These are phyloP conservation scores for Ophiosphaerella herpotricha DNA, from an alignment of 2,329 filamentous ascomycete genomes.

Conservation along the genomic window DNA sequence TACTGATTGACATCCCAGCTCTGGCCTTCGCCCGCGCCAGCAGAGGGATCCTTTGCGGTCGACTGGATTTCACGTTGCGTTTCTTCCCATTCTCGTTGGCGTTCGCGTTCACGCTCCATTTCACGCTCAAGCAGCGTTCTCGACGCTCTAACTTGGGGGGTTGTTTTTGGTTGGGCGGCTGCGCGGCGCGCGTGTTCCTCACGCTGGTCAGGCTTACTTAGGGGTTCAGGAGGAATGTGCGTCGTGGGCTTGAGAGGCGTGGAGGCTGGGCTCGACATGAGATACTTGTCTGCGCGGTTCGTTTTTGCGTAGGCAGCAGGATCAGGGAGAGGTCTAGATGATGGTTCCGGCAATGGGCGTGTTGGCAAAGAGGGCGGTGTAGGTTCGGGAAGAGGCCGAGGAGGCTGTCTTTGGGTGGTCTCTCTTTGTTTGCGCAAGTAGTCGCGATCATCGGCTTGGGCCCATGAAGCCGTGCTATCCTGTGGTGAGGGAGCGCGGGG, in stretches of 20 bases:
- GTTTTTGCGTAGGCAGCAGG: conserved; percentile 37
- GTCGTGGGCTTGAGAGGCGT: conserved; percentile 47
- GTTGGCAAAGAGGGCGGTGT: conserved; percentile 38
- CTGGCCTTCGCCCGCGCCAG: conserved; percentile 70
- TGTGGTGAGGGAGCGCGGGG: conserved; percentile 49
- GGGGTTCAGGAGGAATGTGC: conserved; percentile 57
- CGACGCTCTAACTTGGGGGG: conserved; percentile 65
- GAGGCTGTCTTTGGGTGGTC: conserved; percentile 39
- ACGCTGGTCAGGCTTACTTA: conserved; percentile 64
- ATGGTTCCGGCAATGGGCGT: conserved; percentile 56
- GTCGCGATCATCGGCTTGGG: conserved; percentile 66
- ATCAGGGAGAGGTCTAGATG: conserved; percentile 37
- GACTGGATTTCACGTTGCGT: conserved; percentile 68
- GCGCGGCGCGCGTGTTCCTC: conserved; percentile 65
- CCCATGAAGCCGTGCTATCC: conserved; percentile 66
- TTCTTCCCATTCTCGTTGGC: conserved; percentile 81
- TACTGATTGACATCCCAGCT: conserved; percentile 79
- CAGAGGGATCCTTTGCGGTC: conserved; percentile 58
- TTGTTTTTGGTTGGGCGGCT: conserved; percentile 64
- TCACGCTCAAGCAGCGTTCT: conserved; percentile 77
- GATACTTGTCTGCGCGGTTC: conserved; percentile 62
- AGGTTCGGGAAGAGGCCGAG: conserved; percentile 43
- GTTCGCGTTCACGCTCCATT: conserved; percentile 78
- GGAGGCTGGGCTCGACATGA: conserved; percentile 61
- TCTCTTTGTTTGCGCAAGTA: conserved; percentile 64